These are phyloP conservation scores for Boechera divaricarpa DNA, from an alignment of 345 rosid species.

Conservation along the genomic window DNA sequence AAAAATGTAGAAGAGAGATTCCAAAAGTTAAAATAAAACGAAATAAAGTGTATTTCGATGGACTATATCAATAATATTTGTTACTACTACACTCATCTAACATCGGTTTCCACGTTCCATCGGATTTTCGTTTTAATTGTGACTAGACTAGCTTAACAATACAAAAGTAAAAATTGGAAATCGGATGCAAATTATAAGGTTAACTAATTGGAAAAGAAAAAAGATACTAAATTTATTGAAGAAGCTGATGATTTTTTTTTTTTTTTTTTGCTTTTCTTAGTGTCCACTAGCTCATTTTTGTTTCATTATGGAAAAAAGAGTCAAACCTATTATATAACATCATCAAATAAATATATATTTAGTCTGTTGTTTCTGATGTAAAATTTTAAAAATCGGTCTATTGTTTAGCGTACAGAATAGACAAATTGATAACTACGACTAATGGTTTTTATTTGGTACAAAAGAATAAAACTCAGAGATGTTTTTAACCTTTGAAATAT, in stretches of 20 bases:
- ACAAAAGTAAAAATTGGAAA: background rate
- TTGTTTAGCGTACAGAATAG: background rate
- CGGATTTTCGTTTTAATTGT: background rate
- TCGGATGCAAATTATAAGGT: background rate
- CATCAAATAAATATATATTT: background rate
- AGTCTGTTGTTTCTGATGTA: too few species aligned
- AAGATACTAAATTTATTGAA: background rate
- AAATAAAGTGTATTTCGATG: background rate
- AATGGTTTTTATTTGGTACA: background rate
- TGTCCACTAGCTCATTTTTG: background rate
- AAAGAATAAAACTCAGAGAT: background rate
- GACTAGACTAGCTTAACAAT: background rate
- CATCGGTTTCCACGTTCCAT: background rate
- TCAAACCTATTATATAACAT: background rate
- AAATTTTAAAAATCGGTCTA: background rate
- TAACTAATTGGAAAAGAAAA: slow-evolving; percentile 1
- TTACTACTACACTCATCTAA: background rate
- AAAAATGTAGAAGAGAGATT: too few species aligned
- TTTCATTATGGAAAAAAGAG: background rate
- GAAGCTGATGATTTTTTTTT: background rate
- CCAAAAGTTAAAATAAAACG: too few species aligned
- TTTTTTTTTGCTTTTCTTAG: background rate
- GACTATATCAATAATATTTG: background rate
- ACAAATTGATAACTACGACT: background rate
- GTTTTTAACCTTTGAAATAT: too few species aligned